A percentile compares a stretch with the other conserved stretches of the same genome.
These are phyloP conservation scores for Eimeria necatrix DNA, from an alignment of 169 alveolate genomes.

Conservation along the genomic window DNA sequence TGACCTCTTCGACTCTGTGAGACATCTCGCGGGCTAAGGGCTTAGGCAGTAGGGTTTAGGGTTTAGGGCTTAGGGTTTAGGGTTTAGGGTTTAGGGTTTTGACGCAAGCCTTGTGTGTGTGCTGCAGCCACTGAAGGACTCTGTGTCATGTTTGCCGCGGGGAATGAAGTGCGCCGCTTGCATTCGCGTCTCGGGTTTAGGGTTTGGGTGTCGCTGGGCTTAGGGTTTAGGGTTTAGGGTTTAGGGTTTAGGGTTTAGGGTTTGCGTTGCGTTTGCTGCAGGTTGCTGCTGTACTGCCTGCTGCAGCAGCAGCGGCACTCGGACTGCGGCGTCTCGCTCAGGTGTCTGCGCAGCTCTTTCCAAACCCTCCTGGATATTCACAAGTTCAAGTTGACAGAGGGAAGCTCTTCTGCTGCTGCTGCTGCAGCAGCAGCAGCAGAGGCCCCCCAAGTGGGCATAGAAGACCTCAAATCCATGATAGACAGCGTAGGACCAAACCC, in stretches of 20 bases:
- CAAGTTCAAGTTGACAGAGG: neutral
- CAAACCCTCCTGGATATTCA: neutral
- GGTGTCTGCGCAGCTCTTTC: neutral
- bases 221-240: neutral
- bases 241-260: constrained; percentile 1
- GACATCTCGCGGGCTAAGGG: neutral
- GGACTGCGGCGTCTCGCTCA: constrained; percentile 5
- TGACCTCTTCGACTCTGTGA: constrained; percentile 66
- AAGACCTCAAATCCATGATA: constrained; percentile 22
- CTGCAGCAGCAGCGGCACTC: neutral
- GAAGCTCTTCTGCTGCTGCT: neutral
- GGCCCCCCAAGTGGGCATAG: neutral
- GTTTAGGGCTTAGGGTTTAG: neutral
- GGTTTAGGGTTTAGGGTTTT: no score
- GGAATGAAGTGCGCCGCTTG: constrained; percentile 6
- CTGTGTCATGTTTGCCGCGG: neutral
- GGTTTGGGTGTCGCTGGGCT: neutral
- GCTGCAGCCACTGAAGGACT: constrained; percentile 49
- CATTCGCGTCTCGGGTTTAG: neutral
- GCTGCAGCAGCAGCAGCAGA: neutral
- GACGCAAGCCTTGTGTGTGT: neutral
- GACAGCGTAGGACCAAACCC: constrained; percentile 24
- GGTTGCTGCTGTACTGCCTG: constrained; percentile 18
- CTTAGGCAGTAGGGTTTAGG: neutral
- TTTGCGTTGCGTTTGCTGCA: neutral